Conservation (phyloP, 805 yeast species). For the Torulaspora microellipsoides region DNA sequence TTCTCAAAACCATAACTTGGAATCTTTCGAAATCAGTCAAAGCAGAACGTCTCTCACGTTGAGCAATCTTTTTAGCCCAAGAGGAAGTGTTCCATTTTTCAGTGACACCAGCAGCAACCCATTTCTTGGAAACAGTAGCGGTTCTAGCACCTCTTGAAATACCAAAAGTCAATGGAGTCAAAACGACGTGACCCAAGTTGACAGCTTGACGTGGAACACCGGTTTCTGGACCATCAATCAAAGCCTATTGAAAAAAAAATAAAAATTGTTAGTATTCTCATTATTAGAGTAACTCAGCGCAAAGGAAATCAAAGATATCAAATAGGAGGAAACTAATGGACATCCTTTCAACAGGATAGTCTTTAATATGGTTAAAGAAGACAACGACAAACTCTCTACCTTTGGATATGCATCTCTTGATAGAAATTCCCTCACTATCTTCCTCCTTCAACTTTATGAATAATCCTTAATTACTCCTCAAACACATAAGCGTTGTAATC, state of each 20-base stretch:
- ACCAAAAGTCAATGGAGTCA: slow-evolving; percentile 86
- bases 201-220: slow-evolving; percentile 90
- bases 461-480: no score
- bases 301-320: no score
- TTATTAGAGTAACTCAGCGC: no score
- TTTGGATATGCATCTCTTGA: no score
- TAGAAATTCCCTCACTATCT: no score
- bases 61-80: slow-evolving; percentile 98
- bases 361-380: no score
- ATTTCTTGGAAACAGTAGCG: slow-evolving; percentile 81
- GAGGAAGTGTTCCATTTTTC: slow-evolving; percentile 89
- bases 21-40: slow-evolving; percentile 98
- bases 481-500: background rate
- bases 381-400: no score
- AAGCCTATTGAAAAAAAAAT: slow-evolving; percentile 48
- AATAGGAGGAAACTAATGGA: no score
- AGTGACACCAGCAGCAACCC: slow-evolving; percentile 84
- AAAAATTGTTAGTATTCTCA: slow-evolving; percentile 10
- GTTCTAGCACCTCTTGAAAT: slow-evolving; percentile 96
- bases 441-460: no score
- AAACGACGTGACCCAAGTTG: slow-evolving; percentile 78
- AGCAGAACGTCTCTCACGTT: slow-evolving; percentile 87
- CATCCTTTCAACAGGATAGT: no score
- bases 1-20: slow-evolving; percentile 96
- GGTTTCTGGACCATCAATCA: slow-evolving; percentile 92